Evolutionary conservation across 148 eudicot species (phyloP).

Genomic region (Rhododendron kiyosumense): DNA sequence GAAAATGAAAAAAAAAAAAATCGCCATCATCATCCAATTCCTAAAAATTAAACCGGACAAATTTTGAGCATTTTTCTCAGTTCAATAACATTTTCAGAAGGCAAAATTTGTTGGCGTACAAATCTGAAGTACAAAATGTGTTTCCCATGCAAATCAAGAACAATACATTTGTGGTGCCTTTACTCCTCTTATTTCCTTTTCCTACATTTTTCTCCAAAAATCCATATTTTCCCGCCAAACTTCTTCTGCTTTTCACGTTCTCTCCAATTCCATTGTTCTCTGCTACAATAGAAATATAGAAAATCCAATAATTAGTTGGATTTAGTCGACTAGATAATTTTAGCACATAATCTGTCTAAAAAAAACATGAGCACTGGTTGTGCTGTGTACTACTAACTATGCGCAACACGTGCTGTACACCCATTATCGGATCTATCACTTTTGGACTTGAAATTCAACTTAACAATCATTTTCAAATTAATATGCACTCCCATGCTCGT

Average conservation of each 20-base stretch:
- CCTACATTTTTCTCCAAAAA: not conserved
- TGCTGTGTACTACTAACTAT: not conserved
- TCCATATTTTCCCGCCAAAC: not conserved
- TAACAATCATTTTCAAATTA: too few species aligned
- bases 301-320: not conserved
- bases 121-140: too few species aligned
- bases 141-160: too few species aligned
- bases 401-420: not conserved
- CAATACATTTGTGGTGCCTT: too few species aligned
- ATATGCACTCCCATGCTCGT: not conserved
- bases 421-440: not conserved
- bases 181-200: not conserved
- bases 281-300: not conserved
- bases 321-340: not conserved
- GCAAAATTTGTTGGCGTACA: too few species aligned
- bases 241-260: not conserved
- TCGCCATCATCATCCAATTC: too few species aligned
- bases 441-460: too few species aligned
- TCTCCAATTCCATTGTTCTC: not conserved
- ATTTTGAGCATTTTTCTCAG: too few species aligned
- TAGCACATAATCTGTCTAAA: not conserved
- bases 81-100: too few species aligned
- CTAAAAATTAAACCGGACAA: too few species aligned
- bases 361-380: not conserved
- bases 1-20: too few species aligned